Percentiles rank a stretch among this genome's conserved stretches.
phyloP scores from a whole-genome alignment of 768 basidiomycete species.

The Phaeotremella skinneri region DNA sequence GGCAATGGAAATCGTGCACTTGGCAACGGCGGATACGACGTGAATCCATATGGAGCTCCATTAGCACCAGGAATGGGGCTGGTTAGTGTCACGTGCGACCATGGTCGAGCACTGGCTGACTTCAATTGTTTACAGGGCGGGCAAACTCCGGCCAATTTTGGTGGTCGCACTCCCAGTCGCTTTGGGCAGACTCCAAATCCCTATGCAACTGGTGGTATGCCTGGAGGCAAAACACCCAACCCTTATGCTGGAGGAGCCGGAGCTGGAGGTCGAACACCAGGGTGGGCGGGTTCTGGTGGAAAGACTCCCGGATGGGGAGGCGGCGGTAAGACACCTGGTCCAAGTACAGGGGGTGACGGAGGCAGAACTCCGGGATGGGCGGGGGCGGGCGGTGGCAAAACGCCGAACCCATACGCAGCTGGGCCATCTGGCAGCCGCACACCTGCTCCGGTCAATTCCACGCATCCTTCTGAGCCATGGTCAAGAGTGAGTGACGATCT shows the following conservation, averaged over 20 bases:
- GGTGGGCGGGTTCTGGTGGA: constrained; percentile 29
- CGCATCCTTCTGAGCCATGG: constrained; percentile 12
- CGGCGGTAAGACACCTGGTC: constrained; percentile 29
- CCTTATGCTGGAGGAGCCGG: constrained; percentile 53
- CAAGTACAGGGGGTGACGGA: constrained; percentile 34
- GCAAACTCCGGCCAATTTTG: constrained; percentile 30
- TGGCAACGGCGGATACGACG: constrained; percentile 36
- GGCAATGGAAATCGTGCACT: background rate
- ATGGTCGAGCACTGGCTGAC: too few species aligned
- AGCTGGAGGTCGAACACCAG: constrained; percentile 32
- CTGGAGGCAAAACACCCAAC: constrained; percentile 58
- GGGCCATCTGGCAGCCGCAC: constrained; percentile 31
- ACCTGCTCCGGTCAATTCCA: constrained; percentile 27
- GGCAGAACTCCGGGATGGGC: constrained; percentile 33
- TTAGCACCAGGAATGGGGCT: constrained; percentile 19
- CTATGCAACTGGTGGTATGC: constrained; percentile 53
- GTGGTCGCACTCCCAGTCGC: constrained; percentile 54
- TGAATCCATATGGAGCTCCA: constrained; percentile 35
- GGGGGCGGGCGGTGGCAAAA: constrained; percentile 23
- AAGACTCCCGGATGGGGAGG: constrained; percentile 19
- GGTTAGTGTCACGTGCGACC: constrained; percentile 7
- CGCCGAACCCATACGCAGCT: constrained; percentile 25
- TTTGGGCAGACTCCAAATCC: constrained; percentile 70
- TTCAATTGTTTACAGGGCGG: constrained; percentile 44
- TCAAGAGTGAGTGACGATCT: constrained; percentile 30